Base-by-base conservation (phyloP, 2,329 filamentous ascomycete species). In the Triangularia setosa region DNA sequence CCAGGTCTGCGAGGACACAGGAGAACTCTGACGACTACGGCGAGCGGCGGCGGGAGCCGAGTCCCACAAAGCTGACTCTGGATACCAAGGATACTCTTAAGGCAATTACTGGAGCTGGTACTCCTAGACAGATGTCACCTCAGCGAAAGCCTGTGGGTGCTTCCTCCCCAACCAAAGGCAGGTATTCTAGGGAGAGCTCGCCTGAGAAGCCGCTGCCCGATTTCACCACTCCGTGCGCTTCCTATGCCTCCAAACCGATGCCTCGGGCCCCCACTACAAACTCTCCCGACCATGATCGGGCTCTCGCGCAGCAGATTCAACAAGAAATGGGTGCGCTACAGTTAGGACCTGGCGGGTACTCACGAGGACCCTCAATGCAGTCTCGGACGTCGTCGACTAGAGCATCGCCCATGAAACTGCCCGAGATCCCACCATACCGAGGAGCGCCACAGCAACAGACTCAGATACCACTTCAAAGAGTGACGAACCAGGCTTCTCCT, bases 271-370 rank as follows among this genome's bases (percentile, higher is more conserved):
- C 81, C 5, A 73, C 79, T 3, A 76, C 79, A 18, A 81, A 82
- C 60, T 86, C 86, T 3, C 79, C 82, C 8, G 86, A 88, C 64
- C 87, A 88, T 69, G 87, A 89, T 69, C 79, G 80, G 55, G 81
- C 83, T 52, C 73, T 88, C 52, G 86, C 87, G 65, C 83, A 85
- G 44, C 85, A 90, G 72, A 75, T 90, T n/a, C 85, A 86, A 48
- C 61, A 56, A 60, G 30, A 59, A 28, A 62, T 65, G 63, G 62
- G 62, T 28, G 18, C 62, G 8, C 57, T 61, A n/a, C 61, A 65
- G 11, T 60, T 65, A 27, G 61, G 61, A n/a, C 61, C 64, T 2
- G 40, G 40, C 21, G 40, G 40, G 6, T 65, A 57, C 44, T 58
- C 56, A 16, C 60, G 61, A 33, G 61, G 58, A 6, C 25, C 56